These are phyloP conservation scores for Tranzscheliella williamsii DNA, from an alignment of 1,284 basidiomycete species.

Conservation along the genomic window DNA sequence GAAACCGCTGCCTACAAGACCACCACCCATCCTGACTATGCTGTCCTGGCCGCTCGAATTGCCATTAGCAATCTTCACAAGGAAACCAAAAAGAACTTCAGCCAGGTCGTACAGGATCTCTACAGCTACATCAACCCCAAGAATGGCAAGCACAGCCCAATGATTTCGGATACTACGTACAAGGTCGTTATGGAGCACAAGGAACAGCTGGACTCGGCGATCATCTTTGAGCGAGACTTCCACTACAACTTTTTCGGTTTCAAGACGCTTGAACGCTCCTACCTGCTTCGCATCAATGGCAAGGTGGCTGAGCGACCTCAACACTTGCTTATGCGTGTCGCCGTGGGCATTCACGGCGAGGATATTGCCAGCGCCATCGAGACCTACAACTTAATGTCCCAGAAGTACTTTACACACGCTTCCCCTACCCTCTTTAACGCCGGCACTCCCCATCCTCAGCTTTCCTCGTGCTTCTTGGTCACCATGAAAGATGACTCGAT, in stretches of 20 bases:
- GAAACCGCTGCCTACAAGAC: constrained; percentile 98
- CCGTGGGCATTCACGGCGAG: constrained; percentile 90
- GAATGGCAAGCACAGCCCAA: constrained; percentile 76
- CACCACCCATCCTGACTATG: constrained; percentile 91
- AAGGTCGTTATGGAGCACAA: constrained; percentile 81
- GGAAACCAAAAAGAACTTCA: constrained; percentile 97
- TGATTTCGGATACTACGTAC: constrained; percentile 91
- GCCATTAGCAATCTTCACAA: constrained; percentile 99
- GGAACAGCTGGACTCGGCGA: constrained; percentile 82
- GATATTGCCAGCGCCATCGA: constrained; percentile 88
- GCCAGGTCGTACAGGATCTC: constrained; percentile 85
- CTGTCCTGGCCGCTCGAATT: constrained; percentile 95
- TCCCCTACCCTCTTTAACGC: constrained; percentile 99
- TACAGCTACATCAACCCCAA: constrained; percentile 97
- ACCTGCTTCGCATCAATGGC: constrained; percentile 89
- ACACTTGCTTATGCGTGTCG: constrained; percentile 99
- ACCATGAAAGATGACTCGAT: constrained; percentile 99
- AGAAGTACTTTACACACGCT: constrained; percentile 86
- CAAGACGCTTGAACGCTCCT: constrained; percentile 98
- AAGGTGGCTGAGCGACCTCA: constrained; percentile 96
- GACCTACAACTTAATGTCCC: constrained; percentile 84
- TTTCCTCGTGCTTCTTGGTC: constrained; percentile 97
- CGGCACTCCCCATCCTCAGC: constrained; percentile 90
- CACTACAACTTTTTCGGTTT: constrained; percentile 88
- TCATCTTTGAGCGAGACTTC: constrained; percentile 98